These are phyloP conservation scores for Telfairia occidentalis DNA, from an alignment of 331 rosid species.

Conservation along the genomic window DNA sequence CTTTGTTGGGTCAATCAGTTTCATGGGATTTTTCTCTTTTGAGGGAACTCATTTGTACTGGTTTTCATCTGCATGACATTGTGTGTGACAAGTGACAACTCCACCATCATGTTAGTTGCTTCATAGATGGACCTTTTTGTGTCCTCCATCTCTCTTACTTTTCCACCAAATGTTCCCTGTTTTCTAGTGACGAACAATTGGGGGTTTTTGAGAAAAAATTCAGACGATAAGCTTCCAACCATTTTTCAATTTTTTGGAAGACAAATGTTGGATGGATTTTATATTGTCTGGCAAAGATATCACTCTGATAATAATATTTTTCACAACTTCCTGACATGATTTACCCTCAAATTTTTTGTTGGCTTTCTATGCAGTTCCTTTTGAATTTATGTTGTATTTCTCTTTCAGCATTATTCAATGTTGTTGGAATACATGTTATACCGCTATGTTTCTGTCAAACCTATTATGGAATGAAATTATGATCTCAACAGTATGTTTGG, in stretches of 20 bases:
- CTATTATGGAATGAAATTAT: neutral
- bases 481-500: neutral
- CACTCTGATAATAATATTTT: neutral
- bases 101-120: constrained; percentile 78
- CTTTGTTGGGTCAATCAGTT: constrained; percentile 40
- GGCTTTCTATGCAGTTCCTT: neutral
- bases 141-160: constrained; percentile 25
- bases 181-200: constrained; percentile 17
- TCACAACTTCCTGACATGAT: neutral
- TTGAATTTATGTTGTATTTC: neutral
- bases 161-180: constrained; percentile 52
- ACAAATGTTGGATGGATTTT: constrained; percentile 2
- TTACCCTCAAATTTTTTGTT: neutral
- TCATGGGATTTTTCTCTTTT: constrained; percentile 31
- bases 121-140: constrained; percentile 43
- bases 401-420: neutral
- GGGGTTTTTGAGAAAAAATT: constrained; percentile 15
- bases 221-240: constrained; percentile 5
- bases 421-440: neutral
- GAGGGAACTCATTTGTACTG: constrained; percentile 15
- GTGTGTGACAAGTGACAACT: constrained; percentile 51
- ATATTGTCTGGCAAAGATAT: constrained; percentile 10
- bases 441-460: neutral
- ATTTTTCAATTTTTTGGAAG: neutral
- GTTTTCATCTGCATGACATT: constrained; percentile 30